A percentile compares a stretch with the other conserved stretches of the same genome.
These are phyloP conservation scores for Solanum tacnaense DNA, from an alignment of 257 asterid species.

Conservation along the genomic window DNA sequence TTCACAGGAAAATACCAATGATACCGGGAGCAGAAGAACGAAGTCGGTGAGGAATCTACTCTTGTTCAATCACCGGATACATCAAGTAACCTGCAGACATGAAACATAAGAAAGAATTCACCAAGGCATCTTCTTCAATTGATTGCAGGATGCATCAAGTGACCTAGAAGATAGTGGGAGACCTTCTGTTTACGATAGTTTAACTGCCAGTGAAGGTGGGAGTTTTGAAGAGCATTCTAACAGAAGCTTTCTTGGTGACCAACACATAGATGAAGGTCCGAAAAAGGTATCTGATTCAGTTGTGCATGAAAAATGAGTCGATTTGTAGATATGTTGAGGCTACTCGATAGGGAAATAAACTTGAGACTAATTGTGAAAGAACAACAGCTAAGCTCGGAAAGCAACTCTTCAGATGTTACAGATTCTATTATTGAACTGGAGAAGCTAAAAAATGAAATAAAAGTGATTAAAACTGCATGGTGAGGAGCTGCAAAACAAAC, in stretches of 20 bases:
- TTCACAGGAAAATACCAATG: too few species aligned
- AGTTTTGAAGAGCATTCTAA: constrained; percentile 26
- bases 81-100: neutral
- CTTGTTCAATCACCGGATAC: too few species aligned
- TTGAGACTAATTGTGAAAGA: constrained; percentile 26
- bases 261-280: constrained; percentile 22
- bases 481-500: constrained; percentile 96
- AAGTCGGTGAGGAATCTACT: too few species aligned
- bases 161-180: constrained; percentile 24
- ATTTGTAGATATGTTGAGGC: constrained; percentile 18
- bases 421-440: constrained; percentile 45
- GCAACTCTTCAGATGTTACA: constrained; percentile 23
- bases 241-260: constrained; percentile 15
- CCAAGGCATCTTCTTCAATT: constrained; percentile 17
- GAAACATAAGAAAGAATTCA: constrained; percentile 18
- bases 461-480: constrained; percentile 45
- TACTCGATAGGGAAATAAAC: constrained; percentile 8
- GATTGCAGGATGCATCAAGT: constrained; percentile 21
- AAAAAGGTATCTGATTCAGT: constrained; percentile 19
- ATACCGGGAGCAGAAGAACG: too few species aligned
- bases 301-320: constrained; percentile 15
- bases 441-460: constrained; percentile 71
- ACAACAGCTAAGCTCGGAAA: constrained; percentile 17
- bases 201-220: constrained; percentile 16
- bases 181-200: constrained; percentile 19